These are phyloP conservation scores for Eustoma russellianum DNA, from an alignment of 257 asterid species.

Conservation along the genomic window DNA sequence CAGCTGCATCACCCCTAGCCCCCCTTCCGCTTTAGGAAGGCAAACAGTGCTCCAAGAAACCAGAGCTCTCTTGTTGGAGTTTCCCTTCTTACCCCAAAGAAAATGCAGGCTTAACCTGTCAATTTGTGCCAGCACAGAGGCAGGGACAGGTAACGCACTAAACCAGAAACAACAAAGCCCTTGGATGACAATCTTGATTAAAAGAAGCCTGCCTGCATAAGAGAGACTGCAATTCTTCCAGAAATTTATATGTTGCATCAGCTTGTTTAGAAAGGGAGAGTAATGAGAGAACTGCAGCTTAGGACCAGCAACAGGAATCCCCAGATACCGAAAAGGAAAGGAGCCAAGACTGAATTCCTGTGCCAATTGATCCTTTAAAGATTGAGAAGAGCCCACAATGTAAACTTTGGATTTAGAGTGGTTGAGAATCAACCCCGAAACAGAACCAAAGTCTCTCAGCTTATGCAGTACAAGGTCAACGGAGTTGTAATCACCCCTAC, in stretches of 20 bases:
- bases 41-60: too few species aligned
- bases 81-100: too few species aligned
- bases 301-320: background rate
- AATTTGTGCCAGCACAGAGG: too few species aligned
- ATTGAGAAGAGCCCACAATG: background rate
- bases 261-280: background rate
- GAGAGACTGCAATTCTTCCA: background rate
- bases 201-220: background rate
- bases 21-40: too few species aligned
- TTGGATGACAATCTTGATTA: too few species aligned
- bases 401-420: background rate
- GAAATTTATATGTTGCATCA: too few species aligned
- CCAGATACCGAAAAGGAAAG: background rate
- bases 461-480: background rate
- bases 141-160: too few species aligned
- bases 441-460: background rate
- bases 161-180: too few species aligned
- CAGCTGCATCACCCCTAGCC: too few species aligned
- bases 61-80: too few species aligned
- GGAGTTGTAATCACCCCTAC: background rate
- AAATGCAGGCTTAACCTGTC: too few species aligned
- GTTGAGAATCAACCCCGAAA: background rate
- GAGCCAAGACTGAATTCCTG: background rate
- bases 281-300: background rate
- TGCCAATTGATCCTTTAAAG: too few species aligned